phyloP scores from a whole-genome alignment of 2,329 filamentous ascomycete species.

The Dothiorella sarmentorum region DNA sequence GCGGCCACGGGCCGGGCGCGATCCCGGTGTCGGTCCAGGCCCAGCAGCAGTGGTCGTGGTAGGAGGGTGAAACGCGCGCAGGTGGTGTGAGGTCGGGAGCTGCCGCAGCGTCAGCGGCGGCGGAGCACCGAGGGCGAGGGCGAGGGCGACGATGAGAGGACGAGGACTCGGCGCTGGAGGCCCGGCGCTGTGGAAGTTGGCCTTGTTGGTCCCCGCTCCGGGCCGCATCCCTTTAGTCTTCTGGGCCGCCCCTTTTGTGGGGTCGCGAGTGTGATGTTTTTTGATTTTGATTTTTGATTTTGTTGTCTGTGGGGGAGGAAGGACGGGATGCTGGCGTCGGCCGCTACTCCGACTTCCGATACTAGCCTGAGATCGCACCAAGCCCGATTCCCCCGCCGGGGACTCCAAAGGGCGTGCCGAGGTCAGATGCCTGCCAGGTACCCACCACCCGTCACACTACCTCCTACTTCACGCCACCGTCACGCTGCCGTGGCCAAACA shows the following conservation, averaged over 20 bases:
- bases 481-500: slow-evolving; percentile 8
- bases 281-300: too few relatives aligned
- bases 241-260: slow-evolving; percentile 6
- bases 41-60: neutral
- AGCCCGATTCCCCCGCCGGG: neutral
- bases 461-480: slow-evolving; percentile 13
- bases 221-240: slow-evolving; percentile 6
- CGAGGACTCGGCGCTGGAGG: too few relatives aligned
- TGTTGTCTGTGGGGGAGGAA: too few relatives aligned
- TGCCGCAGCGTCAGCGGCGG: neutral
- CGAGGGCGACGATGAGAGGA: too few relatives aligned
- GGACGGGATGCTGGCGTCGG: neutral
- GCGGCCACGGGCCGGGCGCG: too few relatives aligned
- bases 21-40: too few relatives aligned
- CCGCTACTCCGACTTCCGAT: slow-evolving; percentile 4
- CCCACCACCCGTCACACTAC: slow-evolving; percentile 2
- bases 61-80: slow-evolving; percentile 1
- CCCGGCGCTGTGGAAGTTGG: slow-evolving; percentile 5
- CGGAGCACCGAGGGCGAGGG: too few relatives aligned
- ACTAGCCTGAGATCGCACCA: neutral
- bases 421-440: slow-evolving; percentile 13
- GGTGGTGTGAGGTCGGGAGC: slow-evolving; percentile 12
- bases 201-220: slow-evolving; percentile 2
- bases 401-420: neutral
- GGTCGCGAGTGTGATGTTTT: neutral